phyloP scores from a whole-genome alignment of 805 yeast genomes.

The Kluyveromyces aestuarii region DNA sequence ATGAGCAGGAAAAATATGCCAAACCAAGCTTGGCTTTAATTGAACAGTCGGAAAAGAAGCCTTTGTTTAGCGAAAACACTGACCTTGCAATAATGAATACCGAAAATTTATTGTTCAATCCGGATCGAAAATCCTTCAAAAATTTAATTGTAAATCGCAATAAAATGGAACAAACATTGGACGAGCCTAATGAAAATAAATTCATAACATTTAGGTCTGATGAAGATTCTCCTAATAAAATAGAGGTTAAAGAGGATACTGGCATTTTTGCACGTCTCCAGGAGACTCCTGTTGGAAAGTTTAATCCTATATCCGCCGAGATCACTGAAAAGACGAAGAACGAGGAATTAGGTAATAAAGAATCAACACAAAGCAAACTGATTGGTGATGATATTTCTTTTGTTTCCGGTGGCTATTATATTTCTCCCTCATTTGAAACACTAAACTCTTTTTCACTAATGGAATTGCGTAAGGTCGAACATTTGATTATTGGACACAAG shows the following conservation, averaged over 20 bases:
- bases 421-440: slow-evolving; percentile 63
- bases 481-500: slow-evolving; percentile 70
- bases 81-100: slow-evolving; percentile 20
- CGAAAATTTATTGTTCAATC: slow-evolving; percentile 17
- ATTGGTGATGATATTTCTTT: slow-evolving; percentile 35
- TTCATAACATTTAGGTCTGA: slow-evolving; percentile 2
- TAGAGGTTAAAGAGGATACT: neutral
- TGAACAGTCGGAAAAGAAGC: slow-evolving; percentile 5
- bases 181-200: slow-evolving; percentile 5
- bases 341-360: neutral
- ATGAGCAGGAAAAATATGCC: neutral
- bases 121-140: slow-evolving; percentile 24
- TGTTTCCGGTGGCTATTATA: slow-evolving; percentile 78
- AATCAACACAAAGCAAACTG: slow-evolving; percentile 4
- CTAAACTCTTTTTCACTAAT: slow-evolving; percentile 49
- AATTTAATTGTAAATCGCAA: slow-evolving; percentile 18
- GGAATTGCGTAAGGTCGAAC: slow-evolving; percentile 53
- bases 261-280: neutral
- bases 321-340: neutral
- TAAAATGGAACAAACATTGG: slow-evolving; percentile 8
- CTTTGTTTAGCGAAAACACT: slow-evolving; percentile 8
- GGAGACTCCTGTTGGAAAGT: slow-evolving; percentile 5
- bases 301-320: slow-evolving; percentile 2
- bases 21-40: slow-evolving; percentile 7
- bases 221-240: neutral